These are phyloP conservation scores for Claviceps humidiphila DNA, from an alignment of 2,329 filamentous ascomycete genomes.

Conservation along the genomic window DNA sequence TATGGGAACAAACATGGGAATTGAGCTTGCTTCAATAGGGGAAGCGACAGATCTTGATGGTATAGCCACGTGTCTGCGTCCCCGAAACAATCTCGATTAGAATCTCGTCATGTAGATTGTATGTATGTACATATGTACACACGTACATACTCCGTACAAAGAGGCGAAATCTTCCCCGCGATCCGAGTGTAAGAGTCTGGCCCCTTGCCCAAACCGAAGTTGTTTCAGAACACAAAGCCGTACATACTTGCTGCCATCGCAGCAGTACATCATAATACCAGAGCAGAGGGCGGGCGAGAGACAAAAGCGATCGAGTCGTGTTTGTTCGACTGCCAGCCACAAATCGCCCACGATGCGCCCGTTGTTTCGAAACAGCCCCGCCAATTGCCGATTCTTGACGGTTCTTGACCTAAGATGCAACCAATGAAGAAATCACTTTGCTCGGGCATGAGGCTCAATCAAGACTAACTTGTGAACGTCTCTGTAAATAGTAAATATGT, in stretches of 20 bases:
- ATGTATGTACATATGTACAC: neutral
- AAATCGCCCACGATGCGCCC: neutral
- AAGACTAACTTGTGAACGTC: too few species aligned
- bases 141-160: too few species aligned
- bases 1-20: neutral
- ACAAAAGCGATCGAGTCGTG: neutral
- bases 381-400: neutral
- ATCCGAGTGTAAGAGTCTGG: neutral
- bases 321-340: neutral
- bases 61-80: neutral
- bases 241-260: neutral
- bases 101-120: neutral
- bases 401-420: neutral
- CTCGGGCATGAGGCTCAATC: neutral
- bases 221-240: neutral
- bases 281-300: neutral
- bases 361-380: neutral
- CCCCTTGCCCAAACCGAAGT: neutral
- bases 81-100: constrained; percentile 2
- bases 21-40: neutral
- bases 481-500: too few species aligned
- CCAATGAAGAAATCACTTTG: neutral
- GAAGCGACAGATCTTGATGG: neutral
- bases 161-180: neutral
- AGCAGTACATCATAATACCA: neutral